Percentiles rank a stretch among this genome's conserved stretches.
phyloP scores from a whole-genome alignment of 148 eudicot species.

The Limonium bicolor region DNA sequence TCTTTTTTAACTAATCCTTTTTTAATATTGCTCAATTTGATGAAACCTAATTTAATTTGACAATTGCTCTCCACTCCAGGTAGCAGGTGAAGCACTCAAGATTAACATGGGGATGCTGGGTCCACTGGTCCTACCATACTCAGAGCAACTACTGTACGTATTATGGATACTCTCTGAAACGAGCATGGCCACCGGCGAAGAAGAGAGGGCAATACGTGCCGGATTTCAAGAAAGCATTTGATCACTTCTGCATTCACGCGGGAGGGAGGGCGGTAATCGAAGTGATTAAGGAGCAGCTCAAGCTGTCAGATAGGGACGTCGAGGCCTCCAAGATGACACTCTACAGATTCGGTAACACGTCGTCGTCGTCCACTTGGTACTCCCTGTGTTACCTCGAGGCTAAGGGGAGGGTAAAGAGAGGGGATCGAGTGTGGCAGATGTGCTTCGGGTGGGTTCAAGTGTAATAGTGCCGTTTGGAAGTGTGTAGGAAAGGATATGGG shows the following conservation, averaged over 20 bases:
- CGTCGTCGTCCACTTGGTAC: constrained; percentile 38
- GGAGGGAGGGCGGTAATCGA: constrained; percentile 37
- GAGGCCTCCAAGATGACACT: constrained; percentile 35
- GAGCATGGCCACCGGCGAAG: constrained; percentile 6
- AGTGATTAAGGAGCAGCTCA: constrained; percentile 13
- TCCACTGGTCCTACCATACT: constrained; percentile 23
- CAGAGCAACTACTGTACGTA: constrained; percentile 22
- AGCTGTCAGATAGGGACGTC: constrained; percentile 14
- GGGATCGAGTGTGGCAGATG: constrained; percentile 23
- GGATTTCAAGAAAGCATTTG: constrained; percentile 21
- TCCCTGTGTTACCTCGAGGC: constrained; percentile 31
- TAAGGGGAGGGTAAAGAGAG: constrained; percentile 25
- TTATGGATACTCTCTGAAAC: constrained; percentile 5
- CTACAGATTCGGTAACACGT: constrained; percentile 30
- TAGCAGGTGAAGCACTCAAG: constrained; percentile 30
- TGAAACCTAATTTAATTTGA: too few relatives aligned
- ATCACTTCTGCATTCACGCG: constrained; percentile 34
- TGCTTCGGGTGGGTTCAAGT: constrained; percentile 40
- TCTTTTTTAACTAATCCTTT: too few relatives aligned
- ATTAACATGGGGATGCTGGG: constrained; percentile 31
- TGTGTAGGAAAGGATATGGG: constrained; percentile 12
- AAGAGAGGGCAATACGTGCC: constrained; percentile 17
- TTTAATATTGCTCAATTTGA: too few relatives aligned
- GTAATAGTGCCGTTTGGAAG: constrained; percentile 40
- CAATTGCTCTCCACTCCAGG: too few relatives aligned